These are phyloP conservation scores for Alloteropsis semialata DNA, from an alignment of 176 grass and related monocot genomes.

Conservation along the genomic window DNA sequence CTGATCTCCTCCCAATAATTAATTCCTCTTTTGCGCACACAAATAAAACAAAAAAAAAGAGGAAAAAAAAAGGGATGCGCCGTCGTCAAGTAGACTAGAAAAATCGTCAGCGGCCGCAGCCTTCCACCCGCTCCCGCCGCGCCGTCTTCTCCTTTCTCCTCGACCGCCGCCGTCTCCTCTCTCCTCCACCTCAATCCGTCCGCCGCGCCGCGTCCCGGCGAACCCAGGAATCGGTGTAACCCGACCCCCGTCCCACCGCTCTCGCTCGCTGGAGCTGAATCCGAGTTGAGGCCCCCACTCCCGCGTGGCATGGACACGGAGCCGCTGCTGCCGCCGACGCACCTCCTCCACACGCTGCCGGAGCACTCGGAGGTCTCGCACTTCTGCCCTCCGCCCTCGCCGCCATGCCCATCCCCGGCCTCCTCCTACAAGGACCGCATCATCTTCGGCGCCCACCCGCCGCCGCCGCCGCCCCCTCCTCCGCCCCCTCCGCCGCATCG, in stretches of 20 bases:
- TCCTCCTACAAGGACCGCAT: conserved; percentile 65
- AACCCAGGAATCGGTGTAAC: not conserved
- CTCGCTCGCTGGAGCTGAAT: not conserved
- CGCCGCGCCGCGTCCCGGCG: not conserved
- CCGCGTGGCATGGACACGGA: conserved; percentile 33
- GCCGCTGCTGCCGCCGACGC: conserved; percentile 32
- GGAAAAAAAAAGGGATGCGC: not conserved
- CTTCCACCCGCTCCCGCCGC: not conserved
- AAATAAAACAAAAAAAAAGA: not conserved
- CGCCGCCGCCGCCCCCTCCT: not conserved
- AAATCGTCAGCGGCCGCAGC: not conserved
- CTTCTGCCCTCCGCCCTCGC: conserved; percentile 9
- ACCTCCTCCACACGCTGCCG: conserved; percentile 29
- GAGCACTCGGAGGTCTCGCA: conserved; percentile 35
- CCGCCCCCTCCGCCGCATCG: not conserved
- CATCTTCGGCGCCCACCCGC: conserved; percentile 53
- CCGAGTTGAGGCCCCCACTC: not conserved
- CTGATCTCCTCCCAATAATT: no score
- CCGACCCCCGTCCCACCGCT: not conserved
- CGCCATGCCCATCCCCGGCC: conserved; percentile 27
- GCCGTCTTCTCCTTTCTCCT: not conserved
- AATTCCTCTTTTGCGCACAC: no score
- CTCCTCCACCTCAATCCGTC: not conserved
- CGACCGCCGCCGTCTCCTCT: not conserved
- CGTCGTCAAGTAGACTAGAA: conserved; percentile 13